Conservation (phyloP, 2,329 filamentous ascomycete genomes). For the Colletotrichum simmondsii region DNA sequence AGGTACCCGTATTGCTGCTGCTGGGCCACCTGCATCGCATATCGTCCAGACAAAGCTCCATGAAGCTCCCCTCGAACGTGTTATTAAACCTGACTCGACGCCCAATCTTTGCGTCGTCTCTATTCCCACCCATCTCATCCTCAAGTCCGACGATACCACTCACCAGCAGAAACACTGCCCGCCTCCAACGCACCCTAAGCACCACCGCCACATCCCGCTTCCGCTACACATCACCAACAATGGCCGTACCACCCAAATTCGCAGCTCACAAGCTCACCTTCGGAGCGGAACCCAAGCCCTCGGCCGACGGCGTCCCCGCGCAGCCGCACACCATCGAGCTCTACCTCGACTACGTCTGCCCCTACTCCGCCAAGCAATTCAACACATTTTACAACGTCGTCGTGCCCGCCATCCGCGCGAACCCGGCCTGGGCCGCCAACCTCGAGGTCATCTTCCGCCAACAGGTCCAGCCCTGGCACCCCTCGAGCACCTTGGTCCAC, state of each 20-base stretch:
- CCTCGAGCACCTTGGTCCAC: slow-evolving; percentile 81
- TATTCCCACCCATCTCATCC: neutral
- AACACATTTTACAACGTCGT: slow-evolving; percentile 77
- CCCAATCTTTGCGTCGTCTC: slow-evolving; percentile 1
- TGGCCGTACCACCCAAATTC: slow-evolving; percentile 84
- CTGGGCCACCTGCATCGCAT: neutral
- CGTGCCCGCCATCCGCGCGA: slow-evolving; percentile 70
- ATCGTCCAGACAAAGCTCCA: slow-evolving; percentile 8
- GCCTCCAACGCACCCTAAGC: neutral
- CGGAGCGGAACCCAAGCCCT: slow-evolving; percentile 44
- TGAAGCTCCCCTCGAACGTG: slow-evolving; percentile 25
- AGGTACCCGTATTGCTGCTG: neutral
- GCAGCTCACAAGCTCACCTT: slow-evolving; percentile 75
- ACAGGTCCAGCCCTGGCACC: slow-evolving; percentile 96
- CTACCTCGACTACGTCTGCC: slow-evolving; percentile 92
- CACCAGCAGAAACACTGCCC: neutral
- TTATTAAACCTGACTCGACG: slow-evolving; percentile 26
- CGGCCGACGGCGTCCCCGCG: slow-evolving; percentile 49
- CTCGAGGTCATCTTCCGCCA: slow-evolving; percentile 87
- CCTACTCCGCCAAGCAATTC: slow-evolving; percentile 77
- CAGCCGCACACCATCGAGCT: slow-evolving; percentile 70
- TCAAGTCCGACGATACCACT: neutral
- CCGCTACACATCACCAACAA: slow-evolving; percentile 46
- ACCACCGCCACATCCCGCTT: neutral
- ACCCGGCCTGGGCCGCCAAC: slow-evolving; percentile 64